Conservation (phyloP, 139 green algal species). For the Gonium pectorale region DNA sequence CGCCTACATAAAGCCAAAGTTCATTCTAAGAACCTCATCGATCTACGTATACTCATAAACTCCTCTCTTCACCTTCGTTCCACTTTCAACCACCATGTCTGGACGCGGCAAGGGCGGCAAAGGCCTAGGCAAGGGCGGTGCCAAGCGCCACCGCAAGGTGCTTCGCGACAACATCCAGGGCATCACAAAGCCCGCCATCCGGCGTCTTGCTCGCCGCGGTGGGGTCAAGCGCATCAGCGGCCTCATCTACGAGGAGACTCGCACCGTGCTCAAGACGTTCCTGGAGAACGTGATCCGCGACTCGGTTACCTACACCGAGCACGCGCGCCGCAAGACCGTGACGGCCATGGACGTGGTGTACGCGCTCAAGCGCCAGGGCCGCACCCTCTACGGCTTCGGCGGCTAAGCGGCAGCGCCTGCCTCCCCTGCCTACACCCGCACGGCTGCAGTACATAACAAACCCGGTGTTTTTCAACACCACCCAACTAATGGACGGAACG, state of each 20-base stretch:
- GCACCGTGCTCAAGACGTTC: conserved; percentile 92
- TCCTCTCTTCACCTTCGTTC: too few relatives aligned
- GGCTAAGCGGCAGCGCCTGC: too few relatives aligned
- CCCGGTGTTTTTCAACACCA: too few relatives aligned
- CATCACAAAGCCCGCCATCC: conserved; percentile 95
- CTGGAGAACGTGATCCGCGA: conserved; percentile 95
- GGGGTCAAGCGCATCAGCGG: conserved; percentile 92
- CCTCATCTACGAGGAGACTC: conserved; percentile 94
- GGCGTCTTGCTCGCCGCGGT: conserved; percentile 86
- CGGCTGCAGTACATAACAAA: too few relatives aligned
- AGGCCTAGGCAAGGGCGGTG: conserved; percentile 90
- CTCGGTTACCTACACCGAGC: conserved; percentile 98
- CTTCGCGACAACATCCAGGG: conserved; percentile 95
- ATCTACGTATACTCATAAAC: too few relatives aligned
- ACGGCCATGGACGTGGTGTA: conserved; percentile 97
- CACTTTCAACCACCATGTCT: too few relatives aligned
- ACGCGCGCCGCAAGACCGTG: conserved; percentile 95
- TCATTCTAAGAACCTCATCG: too few relatives aligned
- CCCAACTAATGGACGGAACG: too few relatives aligned
- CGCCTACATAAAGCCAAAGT: too few relatives aligned
- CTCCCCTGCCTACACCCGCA: too few relatives aligned
- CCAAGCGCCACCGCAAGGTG: conserved; percentile 94
- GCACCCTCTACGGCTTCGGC: conserved; percentile 97
- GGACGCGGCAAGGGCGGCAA: conserved; percentile 90
- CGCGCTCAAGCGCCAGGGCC: conserved; percentile 95